A percentile compares a stretch with the other conserved stretches of the same genome.
phyloP scores from a whole-genome alignment of 768 basidiomycete genomes.

The Kwoniella botswanensis region DNA sequence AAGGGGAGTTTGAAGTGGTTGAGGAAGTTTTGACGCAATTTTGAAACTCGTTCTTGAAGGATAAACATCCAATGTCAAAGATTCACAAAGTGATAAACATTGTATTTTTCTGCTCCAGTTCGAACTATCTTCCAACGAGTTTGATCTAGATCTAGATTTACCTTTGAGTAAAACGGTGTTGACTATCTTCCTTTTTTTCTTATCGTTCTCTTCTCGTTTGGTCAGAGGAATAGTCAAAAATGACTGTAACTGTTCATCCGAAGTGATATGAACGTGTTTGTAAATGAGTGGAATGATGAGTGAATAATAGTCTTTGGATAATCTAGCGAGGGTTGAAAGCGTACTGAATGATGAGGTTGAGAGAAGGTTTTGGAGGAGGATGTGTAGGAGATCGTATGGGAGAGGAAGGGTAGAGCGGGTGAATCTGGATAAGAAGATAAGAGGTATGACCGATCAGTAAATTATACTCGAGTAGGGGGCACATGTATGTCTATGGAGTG shows the following conservation, averaged over 20 bases:
- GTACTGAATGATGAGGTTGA: constrained; percentile 1
- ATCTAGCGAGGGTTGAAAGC: not conserved
- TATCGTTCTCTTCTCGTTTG: not conserved
- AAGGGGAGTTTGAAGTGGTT: not conserved
- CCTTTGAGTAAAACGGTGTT: not conserved
- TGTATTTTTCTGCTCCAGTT: constrained; percentile 5
- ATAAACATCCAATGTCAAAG: constrained; percentile 15
- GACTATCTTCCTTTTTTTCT: not conserved
- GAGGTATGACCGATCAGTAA: not conserved
- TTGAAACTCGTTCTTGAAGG: constrained; percentile 17
- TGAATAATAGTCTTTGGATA: constrained; percentile 8
- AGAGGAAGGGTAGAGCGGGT: constrained; percentile 6
- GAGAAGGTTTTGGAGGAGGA: constrained; percentile 12
- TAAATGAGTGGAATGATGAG: constrained; percentile 20
- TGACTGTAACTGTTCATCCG: constrained; percentile 23
- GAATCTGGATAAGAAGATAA: not conserved
- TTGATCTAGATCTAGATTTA: constrained; percentile 6
- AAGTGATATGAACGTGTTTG: constrained; percentile 13
- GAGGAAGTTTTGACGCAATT: constrained; percentile 12
- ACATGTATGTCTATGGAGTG: too few species aligned
- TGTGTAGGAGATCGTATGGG: constrained; percentile 18
- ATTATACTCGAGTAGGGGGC: not conserved
- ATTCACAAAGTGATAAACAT: not conserved
- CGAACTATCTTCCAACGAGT: not conserved
- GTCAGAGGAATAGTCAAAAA: constrained; percentile 11